A percentile compares a stretch with the other conserved stretches of the same genome.
Evolutionary conservation across 441 rosid species (phyloP).

Genomic region (Euphorbia neoarborescens): DNA sequence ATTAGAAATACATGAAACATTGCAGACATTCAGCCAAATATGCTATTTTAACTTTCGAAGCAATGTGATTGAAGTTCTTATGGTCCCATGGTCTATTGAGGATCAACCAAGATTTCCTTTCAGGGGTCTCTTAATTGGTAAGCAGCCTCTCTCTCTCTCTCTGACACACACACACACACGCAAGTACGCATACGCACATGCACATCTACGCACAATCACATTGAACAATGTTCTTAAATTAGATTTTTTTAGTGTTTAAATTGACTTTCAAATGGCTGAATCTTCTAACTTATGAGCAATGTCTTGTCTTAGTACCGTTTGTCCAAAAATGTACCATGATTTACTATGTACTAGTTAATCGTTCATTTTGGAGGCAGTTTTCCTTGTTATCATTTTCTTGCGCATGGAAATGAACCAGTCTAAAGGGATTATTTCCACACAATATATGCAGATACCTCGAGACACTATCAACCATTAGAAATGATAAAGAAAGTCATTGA

Average conservation of each 20-base stretch:
- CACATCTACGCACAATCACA: too few species aligned
- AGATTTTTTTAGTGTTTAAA: neutral
- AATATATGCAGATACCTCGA: conserved; percentile 57
- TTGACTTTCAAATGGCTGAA: neutral
- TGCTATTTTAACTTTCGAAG: conserved; percentile 42
- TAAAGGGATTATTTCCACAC: neutral
- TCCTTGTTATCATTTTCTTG: neutral
- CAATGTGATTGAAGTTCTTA: conserved; percentile 35
- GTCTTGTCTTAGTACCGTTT: neutral
- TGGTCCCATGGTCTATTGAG: conserved; percentile 50
- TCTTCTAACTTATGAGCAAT: neutral
- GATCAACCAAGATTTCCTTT: conserved; percentile 63
- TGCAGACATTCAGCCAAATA: conserved; percentile 68
- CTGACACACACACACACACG: neutral
- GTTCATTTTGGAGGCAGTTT: neutral
- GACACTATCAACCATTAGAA: conserved; percentile 57
- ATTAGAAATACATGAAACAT: conserved; percentile 12
- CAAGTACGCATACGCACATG: too few species aligned
- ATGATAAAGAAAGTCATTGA: conserved; percentile 59
- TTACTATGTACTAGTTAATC: neutral
- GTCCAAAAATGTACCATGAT: neutral
- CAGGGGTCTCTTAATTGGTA: conserved; percentile 65
- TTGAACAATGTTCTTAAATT: neutral
- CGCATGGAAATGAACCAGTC: neutral
- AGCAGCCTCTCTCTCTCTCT: conserved; percentile 16